phyloP scores from a whole-genome alignment of 768 basidiomycete species.

The Russula vinacea region DNA sequence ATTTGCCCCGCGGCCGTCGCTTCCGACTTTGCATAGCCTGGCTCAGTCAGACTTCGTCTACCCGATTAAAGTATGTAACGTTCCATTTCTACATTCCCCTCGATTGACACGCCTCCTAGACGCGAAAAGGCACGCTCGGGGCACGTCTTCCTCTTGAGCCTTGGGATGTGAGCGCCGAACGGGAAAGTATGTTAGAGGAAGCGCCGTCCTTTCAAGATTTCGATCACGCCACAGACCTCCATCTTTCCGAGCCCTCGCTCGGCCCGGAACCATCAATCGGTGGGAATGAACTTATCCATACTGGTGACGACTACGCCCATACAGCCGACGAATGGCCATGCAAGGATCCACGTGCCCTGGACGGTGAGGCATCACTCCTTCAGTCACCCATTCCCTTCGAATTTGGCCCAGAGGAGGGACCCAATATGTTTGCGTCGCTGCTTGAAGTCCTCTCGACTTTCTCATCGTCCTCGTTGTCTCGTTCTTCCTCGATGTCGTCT shows the following conservation, averaged over 20 bases:
- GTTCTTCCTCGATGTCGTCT: constrained; percentile 36
- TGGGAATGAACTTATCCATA: constrained; percentile 12
- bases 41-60: constrained; percentile 38
- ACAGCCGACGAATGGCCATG: constrained; percentile 1
- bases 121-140: constrained; percentile 43
- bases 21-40: constrained; percentile 43
- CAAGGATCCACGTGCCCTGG: constrained; percentile 19
- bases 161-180: constrained; percentile 36
- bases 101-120: constrained; percentile 32
- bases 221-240: constrained; percentile 19
- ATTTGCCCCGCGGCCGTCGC: constrained; percentile 41
- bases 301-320: constrained; percentile 6
- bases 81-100: constrained; percentile 9
- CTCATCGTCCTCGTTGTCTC: constrained; percentile 36
- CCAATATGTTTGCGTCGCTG: constrained; percentile 38
- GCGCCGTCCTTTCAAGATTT: constrained; percentile 19
- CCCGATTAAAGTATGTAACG: constrained; percentile 39
- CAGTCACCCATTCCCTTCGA: constrained; percentile 27
- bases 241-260: constrained; percentile 14
- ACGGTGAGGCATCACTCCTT: constrained; percentile 6
- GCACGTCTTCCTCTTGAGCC: constrained; percentile 45
- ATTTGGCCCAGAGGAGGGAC: constrained; percentile 34
- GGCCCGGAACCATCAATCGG: constrained; percentile 11
- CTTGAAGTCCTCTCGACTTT: constrained; percentile 34
- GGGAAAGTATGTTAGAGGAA: constrained; percentile 18